phyloP scores from a whole-genome alignment of 768 basidiomycete species.

The Termitomyces sp. region DNA sequence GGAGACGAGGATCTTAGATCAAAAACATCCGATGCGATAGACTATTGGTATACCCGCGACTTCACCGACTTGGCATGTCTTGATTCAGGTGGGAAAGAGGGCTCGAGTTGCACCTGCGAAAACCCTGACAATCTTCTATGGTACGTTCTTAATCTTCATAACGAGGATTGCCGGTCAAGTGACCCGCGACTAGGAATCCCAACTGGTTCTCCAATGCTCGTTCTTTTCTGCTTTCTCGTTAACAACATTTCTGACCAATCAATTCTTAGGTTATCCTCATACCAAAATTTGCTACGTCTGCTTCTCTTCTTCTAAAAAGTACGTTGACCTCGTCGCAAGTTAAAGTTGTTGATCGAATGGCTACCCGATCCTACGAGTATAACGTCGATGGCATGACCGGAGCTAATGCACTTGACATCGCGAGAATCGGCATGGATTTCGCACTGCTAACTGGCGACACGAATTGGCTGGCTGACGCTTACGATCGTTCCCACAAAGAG shows the following conservation, averaged over 20 bases:
- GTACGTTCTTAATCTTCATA: slow-evolving; percentile 13
- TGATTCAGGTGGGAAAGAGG: slow-evolving; percentile 32
- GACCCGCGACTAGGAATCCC: slow-evolving; percentile 31
- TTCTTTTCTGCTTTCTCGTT: not conserved
- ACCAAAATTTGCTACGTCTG: slow-evolving; percentile 41
- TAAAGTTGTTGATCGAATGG: slow-evolving; percentile 33
- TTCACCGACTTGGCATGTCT: slow-evolving; percentile 41
- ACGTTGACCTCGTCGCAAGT: slow-evolving; percentile 28
- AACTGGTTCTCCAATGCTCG: slow-evolving; percentile 49
- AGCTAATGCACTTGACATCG: slow-evolving; percentile 53
- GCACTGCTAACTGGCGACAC: slow-evolving; percentile 35
- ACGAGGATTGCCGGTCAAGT: not conserved
- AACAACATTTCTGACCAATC: not conserved
- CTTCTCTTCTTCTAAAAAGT: slow-evolving; percentile 38
- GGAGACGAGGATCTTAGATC: slow-evolving; percentile 25
- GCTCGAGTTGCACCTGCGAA: slow-evolving; percentile 39
- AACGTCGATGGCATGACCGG: slow-evolving; percentile 41
- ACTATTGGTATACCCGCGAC: slow-evolving; percentile 48
- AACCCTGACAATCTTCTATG: slow-evolving; percentile 30
- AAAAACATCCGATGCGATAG: slow-evolving; percentile 34
- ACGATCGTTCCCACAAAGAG: slow-evolving; percentile 45
- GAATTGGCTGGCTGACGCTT: slow-evolving; percentile 45
- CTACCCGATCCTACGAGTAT: slow-evolving; percentile 36
- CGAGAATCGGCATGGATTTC: slow-evolving; percentile 55
- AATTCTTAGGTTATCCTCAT: slow-evolving; percentile 40